Conservation (phyloP, 306 rosid genomes). For the Prunus fruticosa region DNA sequence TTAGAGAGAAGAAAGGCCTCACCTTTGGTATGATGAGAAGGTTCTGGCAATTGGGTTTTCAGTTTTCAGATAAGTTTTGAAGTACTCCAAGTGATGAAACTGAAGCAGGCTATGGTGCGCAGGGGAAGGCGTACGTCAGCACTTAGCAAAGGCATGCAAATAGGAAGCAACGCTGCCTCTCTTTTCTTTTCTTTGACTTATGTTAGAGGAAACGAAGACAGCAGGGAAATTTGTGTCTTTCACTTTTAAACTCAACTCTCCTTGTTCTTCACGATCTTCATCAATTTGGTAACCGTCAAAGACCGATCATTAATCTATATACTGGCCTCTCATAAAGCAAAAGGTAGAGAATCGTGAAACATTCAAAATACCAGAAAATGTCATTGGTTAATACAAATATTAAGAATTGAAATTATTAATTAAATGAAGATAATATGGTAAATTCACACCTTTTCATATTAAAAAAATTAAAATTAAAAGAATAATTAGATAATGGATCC, state of each 20-base stretch:
- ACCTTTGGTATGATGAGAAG: constrained; percentile 4
- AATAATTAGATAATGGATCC: too few species aligned
- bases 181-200: neutral
- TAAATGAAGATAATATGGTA: too few species aligned
- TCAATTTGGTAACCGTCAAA: constrained; percentile 2
- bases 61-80: neutral
- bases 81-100: neutral
- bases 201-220: neutral
- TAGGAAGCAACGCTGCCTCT: constrained; percentile 4
- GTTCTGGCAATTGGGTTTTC: constrained; percentile 14
- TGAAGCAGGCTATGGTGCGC: constrained; percentile 6
- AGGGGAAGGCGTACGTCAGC: neutral
- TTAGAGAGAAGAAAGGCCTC: neutral
- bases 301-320: neutral
- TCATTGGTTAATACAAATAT: too few species aligned
- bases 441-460: too few species aligned
- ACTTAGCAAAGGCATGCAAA: constrained; percentile 3
- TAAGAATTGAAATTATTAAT: too few species aligned
- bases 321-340: too few species aligned
- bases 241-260: neutral
- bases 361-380: too few species aligned
- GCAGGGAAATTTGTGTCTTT: neutral
- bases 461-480: too few species aligned
- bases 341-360: too few species aligned
- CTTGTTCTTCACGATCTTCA: neutral